phyloP scores from a whole-genome alignment of 768 basidiomycete species.

The Tephrocybe sp. region DNA sequence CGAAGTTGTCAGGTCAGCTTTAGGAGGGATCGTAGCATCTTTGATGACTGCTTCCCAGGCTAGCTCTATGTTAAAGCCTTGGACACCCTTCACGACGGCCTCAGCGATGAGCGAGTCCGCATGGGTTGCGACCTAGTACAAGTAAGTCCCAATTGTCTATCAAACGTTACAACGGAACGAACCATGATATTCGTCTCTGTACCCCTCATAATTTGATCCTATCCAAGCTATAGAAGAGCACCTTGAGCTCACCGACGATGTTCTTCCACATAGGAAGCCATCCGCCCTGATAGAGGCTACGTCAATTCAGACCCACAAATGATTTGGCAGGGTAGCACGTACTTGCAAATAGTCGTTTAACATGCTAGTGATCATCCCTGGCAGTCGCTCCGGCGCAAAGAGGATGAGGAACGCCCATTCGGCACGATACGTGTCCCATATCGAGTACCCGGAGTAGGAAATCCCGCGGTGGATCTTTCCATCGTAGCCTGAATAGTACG shows the following conservation, averaged over 20 bases:
- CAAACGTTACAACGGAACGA: neutral
- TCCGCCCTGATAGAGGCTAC: slow-evolving; percentile 46
- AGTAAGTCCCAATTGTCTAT: neutral
- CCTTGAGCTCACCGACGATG: slow-evolving; percentile 50
- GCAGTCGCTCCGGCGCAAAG: slow-evolving; percentile 73
- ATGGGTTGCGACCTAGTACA: slow-evolving; percentile 68
- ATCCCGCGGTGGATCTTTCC: slow-evolving; percentile 52
- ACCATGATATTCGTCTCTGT: slow-evolving; percentile 87
- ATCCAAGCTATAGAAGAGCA: neutral
- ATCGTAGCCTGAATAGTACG: slow-evolving; percentile 80
- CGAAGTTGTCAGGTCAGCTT: slow-evolving; percentile 51
- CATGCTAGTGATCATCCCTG: slow-evolving; percentile 79
- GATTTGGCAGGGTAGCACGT: neutral
- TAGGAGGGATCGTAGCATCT: slow-evolving; percentile 65
- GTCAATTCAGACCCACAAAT: slow-evolving; percentile 12
- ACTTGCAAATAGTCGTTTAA: slow-evolving; percentile 77
- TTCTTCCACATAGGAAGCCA: slow-evolving; percentile 95
- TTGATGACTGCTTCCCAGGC: slow-evolving; percentile 79
- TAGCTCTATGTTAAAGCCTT: slow-evolving; percentile 58
- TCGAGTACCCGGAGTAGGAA: slow-evolving; percentile 83
- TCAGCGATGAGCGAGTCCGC: slow-evolving; percentile 78
- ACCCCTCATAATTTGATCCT: neutral
- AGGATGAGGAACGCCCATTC: slow-evolving; percentile 80
- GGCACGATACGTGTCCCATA: slow-evolving; percentile 82
- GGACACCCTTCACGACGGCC: slow-evolving; percentile 65